phyloP scores from a whole-genome alignment of 1,139 yeast species.

The Candida neerlandica region DNA sequence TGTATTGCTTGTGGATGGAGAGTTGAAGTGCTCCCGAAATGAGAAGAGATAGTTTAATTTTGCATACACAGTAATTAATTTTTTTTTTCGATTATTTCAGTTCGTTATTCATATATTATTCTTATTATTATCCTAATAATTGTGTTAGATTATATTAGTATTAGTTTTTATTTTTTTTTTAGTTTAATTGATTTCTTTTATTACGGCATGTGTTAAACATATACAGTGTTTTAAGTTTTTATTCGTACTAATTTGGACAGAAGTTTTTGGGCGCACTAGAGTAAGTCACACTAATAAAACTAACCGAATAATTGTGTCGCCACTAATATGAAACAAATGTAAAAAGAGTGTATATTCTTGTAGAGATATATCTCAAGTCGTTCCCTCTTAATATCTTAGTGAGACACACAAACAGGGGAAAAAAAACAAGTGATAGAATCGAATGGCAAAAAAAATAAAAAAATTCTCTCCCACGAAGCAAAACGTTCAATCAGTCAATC shows the following conservation, averaged over 20 bases:
- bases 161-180: not conserved
- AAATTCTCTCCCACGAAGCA: slow-evolving; percentile 1
- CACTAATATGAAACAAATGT: too few relatives aligned
- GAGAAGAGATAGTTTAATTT: not conserved
- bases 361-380: too few relatives aligned
- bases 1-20: slow-evolving; percentile 70
- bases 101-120: not conserved
- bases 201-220: too few relatives aligned
- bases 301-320: too few relatives aligned
- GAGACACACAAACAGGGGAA: not conserved
- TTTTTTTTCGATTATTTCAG: not conserved
- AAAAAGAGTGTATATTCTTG: too few relatives aligned
- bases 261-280: too few relatives aligned
- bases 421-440: not conserved
- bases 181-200: not conserved
- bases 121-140: not conserved
- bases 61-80: not conserved
- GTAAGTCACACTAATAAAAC: too few relatives aligned
- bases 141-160: not conserved
- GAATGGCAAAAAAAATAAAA: slow-evolving; percentile 1
- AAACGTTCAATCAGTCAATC: not conserved
- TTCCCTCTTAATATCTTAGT: too few relatives aligned
- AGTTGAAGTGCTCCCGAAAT: slow-evolving; percentile 36
- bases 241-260: too few relatives aligned
- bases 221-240: too few relatives aligned